Evolutionary conservation across 2,329 filamentous ascomycete species (phyloP), one percentile per base, ranked within the genome.

Genomic region (Arthrobotrys pseudoclavata): DNA sequence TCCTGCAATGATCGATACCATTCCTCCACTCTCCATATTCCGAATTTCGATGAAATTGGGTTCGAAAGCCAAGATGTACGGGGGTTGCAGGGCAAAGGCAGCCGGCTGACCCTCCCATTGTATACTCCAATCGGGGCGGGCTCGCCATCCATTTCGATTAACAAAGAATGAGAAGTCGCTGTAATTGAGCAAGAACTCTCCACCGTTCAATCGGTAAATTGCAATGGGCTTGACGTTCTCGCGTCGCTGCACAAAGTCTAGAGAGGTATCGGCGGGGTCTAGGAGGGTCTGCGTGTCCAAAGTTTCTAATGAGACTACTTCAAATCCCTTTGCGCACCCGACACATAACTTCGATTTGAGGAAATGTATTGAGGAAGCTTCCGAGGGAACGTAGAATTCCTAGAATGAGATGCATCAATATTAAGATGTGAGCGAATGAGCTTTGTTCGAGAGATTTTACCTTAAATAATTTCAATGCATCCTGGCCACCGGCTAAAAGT

Each of bases 81-180:
- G 96, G 82, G 96, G 96, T 80, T 94, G 97, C 68, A 98, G 90
- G 0, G 96, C 96, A 84, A 99, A 99, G 72, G 91, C 91, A 82
- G 93, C 91, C 47, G 96, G 96, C 52, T 90, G 92, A 70, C 96
- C 96, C 85, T 99, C 96, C 96, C 96, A 99, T 79, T 95, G 92
- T 82, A 99, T 97, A 82, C 92, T 91, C 96, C 96, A 99, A 84
- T 99, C 96, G 4, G 94, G 94, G 82, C 94, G 89, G 67, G 95
- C 95, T 79, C 96, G 90, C 96, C 96, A 99, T 42, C 96, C 96
- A 84, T 99, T 98, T 82, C 96, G 90, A 85, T 99, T 98, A 83
- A 99, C 96, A 82, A 98, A 99, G 89, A 99, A 99, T 12, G 93
- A 97, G 85, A 97, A 99, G 84, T 99, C 96, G 3, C 93, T 96